These are phyloP conservation scores for Selaginella tamariscina DNA, from an alignment of 75 land plant genomes.

Conservation along the genomic window DNA sequence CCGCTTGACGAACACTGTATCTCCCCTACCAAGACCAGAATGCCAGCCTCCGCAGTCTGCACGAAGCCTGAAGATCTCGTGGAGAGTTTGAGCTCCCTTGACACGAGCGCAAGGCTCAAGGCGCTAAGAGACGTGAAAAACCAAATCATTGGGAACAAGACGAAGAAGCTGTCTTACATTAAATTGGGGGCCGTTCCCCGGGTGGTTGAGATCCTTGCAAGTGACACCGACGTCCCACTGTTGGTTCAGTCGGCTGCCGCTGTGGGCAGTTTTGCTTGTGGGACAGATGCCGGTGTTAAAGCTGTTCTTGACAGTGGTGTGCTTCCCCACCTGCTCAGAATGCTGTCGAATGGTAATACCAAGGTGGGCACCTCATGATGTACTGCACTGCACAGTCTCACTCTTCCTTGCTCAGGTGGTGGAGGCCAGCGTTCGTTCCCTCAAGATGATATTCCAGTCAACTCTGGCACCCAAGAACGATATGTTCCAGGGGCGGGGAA, in stretches of 20 bases:
- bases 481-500: constrained; percentile 44
- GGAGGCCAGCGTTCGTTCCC: constrained; percentile 84
- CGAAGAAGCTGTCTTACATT: constrained; percentile 74
- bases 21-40: constrained; percentile 11
- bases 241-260: constrained; percentile 77
- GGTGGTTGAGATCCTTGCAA: constrained; percentile 52
- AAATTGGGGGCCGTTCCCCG: constrained; percentile 74
- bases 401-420: constrained; percentile 49
- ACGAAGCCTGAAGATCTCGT: constrained; percentile 41
- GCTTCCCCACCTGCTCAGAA: constrained; percentile 40
- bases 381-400: background rate
- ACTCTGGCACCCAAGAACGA: constrained; percentile 85
- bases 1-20: no score
- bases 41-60: constrained; percentile 34
- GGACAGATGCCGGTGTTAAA: constrained; percentile 62
- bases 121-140: constrained; percentile 77
- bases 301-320: constrained; percentile 77
- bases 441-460: constrained; percentile 84
- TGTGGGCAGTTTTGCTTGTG: constrained; percentile 86
- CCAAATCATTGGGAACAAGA: constrained; percentile 88
- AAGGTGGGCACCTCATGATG: constrained; percentile 35
- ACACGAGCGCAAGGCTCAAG: constrained; percentile 39
- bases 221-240: constrained; percentile 33
- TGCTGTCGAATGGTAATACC: constrained; percentile 39
- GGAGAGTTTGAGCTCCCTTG: constrained; percentile 38